These are phyloP conservation scores for Penicillium janthinellum DNA, from an alignment of 2,329 filamentous ascomycete genomes.

Conservation along the genomic window DNA sequence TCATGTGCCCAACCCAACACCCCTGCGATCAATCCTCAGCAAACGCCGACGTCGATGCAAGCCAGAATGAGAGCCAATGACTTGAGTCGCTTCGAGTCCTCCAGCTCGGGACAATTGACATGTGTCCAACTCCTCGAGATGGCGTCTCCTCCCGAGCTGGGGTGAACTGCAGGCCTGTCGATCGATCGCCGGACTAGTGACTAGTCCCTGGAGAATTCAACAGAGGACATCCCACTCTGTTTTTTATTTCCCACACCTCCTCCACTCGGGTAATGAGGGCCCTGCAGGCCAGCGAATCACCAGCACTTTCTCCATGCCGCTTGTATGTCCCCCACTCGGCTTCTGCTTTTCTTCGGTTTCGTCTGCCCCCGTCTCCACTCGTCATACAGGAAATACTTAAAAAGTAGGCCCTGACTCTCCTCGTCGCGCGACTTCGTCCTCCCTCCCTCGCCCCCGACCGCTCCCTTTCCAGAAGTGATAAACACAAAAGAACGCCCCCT, in stretches of 20 bases:
- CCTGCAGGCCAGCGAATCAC: slow-evolving; percentile 12
- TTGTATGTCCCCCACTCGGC: slow-evolving; percentile 30
- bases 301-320: neutral
- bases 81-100: neutral
- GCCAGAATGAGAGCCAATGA: neutral
- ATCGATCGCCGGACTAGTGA: slow-evolving; percentile 24
- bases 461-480: neutral
- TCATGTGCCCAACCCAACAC: slow-evolving; percentile 7
- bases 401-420: slow-evolving; percentile 12
- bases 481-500: neutral
- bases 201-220: slow-evolving; percentile 10
- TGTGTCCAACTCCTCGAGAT: neutral
- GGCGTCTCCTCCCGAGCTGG: neutral
- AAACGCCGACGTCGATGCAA: neutral
- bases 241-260: neutral
- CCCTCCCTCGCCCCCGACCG: slow-evolving; percentile 6
- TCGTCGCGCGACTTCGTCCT: slow-evolving; percentile 15
- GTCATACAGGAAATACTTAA: slow-evolving; percentile 29
- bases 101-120: neutral
- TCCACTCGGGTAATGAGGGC: slow-evolving; percentile 22
- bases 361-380: slow-evolving; percentile 27
- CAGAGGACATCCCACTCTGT: neutral
- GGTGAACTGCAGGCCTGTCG: slow-evolving; percentile 24
- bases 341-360: slow-evolving; percentile 28
- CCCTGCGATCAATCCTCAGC: neutral